phyloP scores from a whole-genome alignment of 306 rosid genomes.

The Hippophae gyantsensis region DNA sequence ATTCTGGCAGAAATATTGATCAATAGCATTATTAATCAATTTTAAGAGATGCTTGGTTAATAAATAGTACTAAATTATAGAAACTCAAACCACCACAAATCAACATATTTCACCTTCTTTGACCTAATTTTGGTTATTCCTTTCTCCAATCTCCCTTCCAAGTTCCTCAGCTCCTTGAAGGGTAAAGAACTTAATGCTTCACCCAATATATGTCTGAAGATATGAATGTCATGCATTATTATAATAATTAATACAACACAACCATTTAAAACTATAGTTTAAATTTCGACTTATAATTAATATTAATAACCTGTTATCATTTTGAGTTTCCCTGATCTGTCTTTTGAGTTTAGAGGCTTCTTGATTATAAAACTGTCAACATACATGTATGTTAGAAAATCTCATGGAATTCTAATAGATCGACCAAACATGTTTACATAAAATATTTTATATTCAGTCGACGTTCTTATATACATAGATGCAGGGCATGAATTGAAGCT shows the following conservation, averaged over 20 bases:
- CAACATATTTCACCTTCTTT: constrained; percentile 46
- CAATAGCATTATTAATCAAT: not conserved
- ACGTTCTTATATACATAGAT: too few relatives aligned
- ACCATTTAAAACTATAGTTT: not conserved
- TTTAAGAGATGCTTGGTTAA: not conserved
- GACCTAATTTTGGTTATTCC: constrained; percentile 84
- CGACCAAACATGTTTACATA: too few relatives aligned
- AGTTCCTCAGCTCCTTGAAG: constrained; percentile 72
- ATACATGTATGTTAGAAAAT: constrained; percentile 9
- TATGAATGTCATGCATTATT: not conserved
- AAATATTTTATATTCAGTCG: too few relatives aligned
- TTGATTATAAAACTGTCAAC: constrained; percentile 77
- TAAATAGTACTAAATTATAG: too few relatives aligned
- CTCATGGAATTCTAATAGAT: not conserved
- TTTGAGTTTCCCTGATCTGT: constrained; percentile 82
- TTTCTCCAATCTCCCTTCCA: constrained; percentile 89
- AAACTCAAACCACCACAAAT: not conserved
- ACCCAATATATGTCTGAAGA: constrained; percentile 69
- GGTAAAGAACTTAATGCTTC: constrained; percentile 69
- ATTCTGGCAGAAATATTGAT: constrained; percentile 31
- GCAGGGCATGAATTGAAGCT: too few relatives aligned
- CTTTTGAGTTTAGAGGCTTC: constrained; percentile 77
- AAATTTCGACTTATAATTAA: not conserved
- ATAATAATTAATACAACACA: not conserved
- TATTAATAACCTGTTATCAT: constrained; percentile 51